These are phyloP conservation scores for Geranomyces michiganensis DNA, from an alignment of 192 early-diverging fungal genomes.

Conservation along the genomic window DNA sequence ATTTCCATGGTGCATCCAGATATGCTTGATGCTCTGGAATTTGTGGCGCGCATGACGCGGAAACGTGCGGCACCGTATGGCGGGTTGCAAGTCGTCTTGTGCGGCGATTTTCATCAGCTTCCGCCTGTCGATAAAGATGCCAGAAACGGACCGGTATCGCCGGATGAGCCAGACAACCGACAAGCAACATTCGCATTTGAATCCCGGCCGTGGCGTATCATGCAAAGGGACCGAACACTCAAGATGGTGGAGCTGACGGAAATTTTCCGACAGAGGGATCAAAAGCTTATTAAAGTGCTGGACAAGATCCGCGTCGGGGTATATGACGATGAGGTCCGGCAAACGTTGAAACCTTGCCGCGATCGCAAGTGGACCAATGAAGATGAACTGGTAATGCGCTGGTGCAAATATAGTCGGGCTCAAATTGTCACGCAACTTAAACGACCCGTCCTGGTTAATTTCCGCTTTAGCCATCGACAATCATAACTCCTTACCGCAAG, in stretches of 20 bases:
- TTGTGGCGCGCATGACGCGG: neutral
- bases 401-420: neutral
- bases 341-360: slow-evolving; percentile 14
- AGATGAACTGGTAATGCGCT: neutral
- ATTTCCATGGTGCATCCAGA: slow-evolving; percentile 48
- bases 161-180: neutral
- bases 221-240: slow-evolving; percentile 26
- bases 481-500: slow-evolving; percentile 39
- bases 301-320: slow-evolving; percentile 44
- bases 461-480: slow-evolving; percentile 42
- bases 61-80: slow-evolving; percentile 38
- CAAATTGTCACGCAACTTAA: neutral
- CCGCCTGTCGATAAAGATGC: slow-evolving; percentile 42
- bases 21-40: slow-evolving; percentile 15
- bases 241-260: slow-evolving; percentile 38
- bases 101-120: slow-evolving; percentile 57
- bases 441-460: neutral
- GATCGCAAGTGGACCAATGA: neutral
- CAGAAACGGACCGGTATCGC: neutral
- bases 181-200: slow-evolving; percentile 28
- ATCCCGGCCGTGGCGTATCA: slow-evolving; percentile 31
- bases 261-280: slow-evolving; percentile 47
- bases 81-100: slow-evolving; percentile 50
- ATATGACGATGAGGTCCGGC: slow-evolving; percentile 31
- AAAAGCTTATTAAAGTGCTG: slow-evolving; percentile 42